Base-by-base conservation (phyloP, 2,329 filamentous ascomycete species). In the Davidsoniella australis region DNA sequence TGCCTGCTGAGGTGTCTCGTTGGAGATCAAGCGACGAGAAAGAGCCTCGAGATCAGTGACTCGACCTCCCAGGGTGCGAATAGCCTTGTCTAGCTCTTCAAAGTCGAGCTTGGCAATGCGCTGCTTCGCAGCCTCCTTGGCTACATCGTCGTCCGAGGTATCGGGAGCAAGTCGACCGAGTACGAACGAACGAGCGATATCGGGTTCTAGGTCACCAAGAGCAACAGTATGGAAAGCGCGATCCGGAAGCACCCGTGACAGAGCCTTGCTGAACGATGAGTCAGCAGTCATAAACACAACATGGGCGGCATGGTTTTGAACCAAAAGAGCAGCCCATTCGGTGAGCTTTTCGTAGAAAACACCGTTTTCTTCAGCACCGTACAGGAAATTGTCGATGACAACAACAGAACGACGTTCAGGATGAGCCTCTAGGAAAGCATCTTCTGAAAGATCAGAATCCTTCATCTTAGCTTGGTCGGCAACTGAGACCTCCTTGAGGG, bases 21-120 rank as follows among this genome's bases (percentile, higher is more conserved):
- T 89, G 1, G 82, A 78, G 64, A 86, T 85, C 57, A 98, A 82
- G 16, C 91, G 76, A 36, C 89, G 78, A n/a, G 88, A 83, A 41
- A 98, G 76, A 59, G 91, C 93, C 60, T 96, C 89, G 17, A 98
- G 78, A 59, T 98, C 91, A 0, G 87, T 94, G n/a, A 98, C 72
- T 3, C 91, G 84, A 2, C 91, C 91, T 18, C 91, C 91, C 1
- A 98, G 73, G 0, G 80, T 74, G 24, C 79, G 74, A 55, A 96
- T 93, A 56, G 84, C 88, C 24, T 72, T 72, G 58, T 95, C 87
- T 1, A 98, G 72, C 54, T 88, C 84, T 1, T 64, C 62, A 5
- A 91, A 68, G 54, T 87, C 62, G 2, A 62, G 60, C 2, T 61
- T 57, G 14, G 52, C 49, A 44, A 53, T 8, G n/a, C 47, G 43